phyloP scores from a whole-genome alignment of 345 rosid genomes.

The Microcos paniculata region DNA sequence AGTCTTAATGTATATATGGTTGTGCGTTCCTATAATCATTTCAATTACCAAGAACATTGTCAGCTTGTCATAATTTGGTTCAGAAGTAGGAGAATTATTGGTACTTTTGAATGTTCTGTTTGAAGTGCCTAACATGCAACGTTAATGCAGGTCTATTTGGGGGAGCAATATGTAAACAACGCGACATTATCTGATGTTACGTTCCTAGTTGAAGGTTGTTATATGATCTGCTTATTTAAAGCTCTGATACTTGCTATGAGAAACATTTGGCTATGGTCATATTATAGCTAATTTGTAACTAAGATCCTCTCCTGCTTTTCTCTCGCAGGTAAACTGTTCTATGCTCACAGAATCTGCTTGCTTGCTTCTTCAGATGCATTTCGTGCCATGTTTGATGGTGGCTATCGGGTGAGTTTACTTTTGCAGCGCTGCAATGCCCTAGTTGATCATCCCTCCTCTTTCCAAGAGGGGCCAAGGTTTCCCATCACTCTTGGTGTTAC shows the following conservation, averaged over 20 bases:
- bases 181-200: conserved; percentile 91
- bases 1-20: neutral
- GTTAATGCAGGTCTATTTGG: conserved; percentile 77
- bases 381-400: conserved; percentile 99
- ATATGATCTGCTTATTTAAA: conserved; percentile 13
- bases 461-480: neutral
- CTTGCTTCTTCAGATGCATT: conserved; percentile 99
- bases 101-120: neutral
- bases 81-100: neutral
- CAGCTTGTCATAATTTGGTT: neutral
- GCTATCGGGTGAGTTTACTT: conserved; percentile 76
- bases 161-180: conserved; percentile 92
- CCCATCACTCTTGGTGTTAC: neutral
- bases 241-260: neutral
- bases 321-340: conserved; percentile 80
- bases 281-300: neutral
- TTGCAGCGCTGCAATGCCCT: conserved; percentile 8
- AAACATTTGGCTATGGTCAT: neutral
- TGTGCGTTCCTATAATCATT: neutral
- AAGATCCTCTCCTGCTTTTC: neutral
- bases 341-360: conserved; percentile 95
- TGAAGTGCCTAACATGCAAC: conserved; percentile 4
- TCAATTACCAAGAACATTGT: neutral
- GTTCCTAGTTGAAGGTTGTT: conserved; percentile 93
- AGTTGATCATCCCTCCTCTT: neutral